These are phyloP conservation scores for Suillus tomentosus DNA, from an alignment of 768 basidiomycete species.

Conservation along the genomic window DNA sequence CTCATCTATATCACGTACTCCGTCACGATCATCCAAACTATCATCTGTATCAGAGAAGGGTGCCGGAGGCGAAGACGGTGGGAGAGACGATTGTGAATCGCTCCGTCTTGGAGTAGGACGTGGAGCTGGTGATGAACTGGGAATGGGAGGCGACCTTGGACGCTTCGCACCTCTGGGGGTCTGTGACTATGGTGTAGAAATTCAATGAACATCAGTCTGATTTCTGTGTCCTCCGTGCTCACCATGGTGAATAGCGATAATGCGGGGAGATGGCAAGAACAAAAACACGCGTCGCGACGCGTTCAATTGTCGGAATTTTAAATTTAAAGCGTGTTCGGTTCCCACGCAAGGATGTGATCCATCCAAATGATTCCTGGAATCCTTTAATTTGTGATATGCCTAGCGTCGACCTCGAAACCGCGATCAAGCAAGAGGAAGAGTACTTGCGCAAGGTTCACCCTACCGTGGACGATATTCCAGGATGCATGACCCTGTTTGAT, in stretches of 20 bases:
- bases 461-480: slow-evolving; percentile 75
- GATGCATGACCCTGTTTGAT: slow-evolving; percentile 77
- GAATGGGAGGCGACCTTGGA: slow-evolving; percentile 55
- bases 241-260: slow-evolving; percentile 38
- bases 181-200: slow-evolving; percentile 29
- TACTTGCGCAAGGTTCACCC: slow-evolving; percentile 70
- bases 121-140: slow-evolving; percentile 49
- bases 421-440: slow-evolving; percentile 67
- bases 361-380: background rate
- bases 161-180: slow-evolving; percentile 64
- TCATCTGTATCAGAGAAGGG: slow-evolving; percentile 90
- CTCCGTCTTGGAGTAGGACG: slow-evolving; percentile 49
- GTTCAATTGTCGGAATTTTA: slow-evolving; percentile 46
- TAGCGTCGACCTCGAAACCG: slow-evolving; percentile 52
- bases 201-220: background rate
- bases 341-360: background rate
- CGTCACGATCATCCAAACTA: slow-evolving; percentile 69
- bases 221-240: slow-evolving; percentile 14
- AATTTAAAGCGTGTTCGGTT: slow-evolving; percentile 34
- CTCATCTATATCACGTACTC: slow-evolving; percentile 64
- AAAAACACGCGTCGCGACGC: slow-evolving; percentile 49
- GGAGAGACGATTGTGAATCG: slow-evolving; percentile 73
- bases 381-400: slow-evolving; percentile 32
- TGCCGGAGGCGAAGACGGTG: slow-evolving; percentile 81
- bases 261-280: slow-evolving; percentile 18